A percentile compares a stretch with the other conserved stretches of the same genome.
These are phyloP conservation scores for Dissophora globulifera DNA, from an alignment of 192 early-diverging fungal species.

Conservation along the genomic window DNA sequence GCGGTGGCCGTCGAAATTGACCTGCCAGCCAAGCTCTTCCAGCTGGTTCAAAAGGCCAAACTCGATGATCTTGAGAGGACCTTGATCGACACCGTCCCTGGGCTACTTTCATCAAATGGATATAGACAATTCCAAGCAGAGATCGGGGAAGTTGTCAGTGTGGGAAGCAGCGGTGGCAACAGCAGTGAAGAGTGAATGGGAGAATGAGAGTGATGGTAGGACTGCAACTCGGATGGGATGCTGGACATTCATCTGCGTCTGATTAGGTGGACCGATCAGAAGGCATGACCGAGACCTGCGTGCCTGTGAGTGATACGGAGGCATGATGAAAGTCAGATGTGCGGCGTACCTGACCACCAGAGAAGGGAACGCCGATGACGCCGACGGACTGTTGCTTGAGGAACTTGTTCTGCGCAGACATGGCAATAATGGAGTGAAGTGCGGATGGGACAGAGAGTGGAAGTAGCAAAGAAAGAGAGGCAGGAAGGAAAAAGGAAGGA, in stretches of 20 bases:
- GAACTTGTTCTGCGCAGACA: slow-evolving; percentile 62
- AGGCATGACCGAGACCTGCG: too few relatives aligned
- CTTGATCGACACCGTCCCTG: slow-evolving; percentile 89
- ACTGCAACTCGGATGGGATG: too few relatives aligned
- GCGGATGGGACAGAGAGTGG: not conserved
- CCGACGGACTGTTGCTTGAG: slow-evolving; percentile 73
- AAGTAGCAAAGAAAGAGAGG: too few relatives aligned
- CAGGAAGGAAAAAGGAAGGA: not conserved
- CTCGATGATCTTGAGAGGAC: slow-evolving; percentile 84
- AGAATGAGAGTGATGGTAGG: too few relatives aligned
- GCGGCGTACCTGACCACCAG: slow-evolving; percentile 64
- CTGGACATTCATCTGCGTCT: too few relatives aligned
- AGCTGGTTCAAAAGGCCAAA: slow-evolving; percentile 88
- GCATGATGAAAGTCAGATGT: too few relatives aligned
- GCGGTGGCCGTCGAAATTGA: slow-evolving; percentile 81
- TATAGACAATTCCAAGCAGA: not conserved
- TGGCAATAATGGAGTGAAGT: slow-evolving; percentile 13
- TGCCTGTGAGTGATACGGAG: too few relatives aligned
- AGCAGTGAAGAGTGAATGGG: too few relatives aligned
- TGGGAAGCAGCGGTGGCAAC: too few relatives aligned
- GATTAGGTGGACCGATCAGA: too few relatives aligned
- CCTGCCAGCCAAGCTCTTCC: slow-evolving; percentile 80
- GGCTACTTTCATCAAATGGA: too few relatives aligned
- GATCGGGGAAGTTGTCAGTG: not conserved
- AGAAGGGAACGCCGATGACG: slow-evolving; percentile 79